phyloP scores from a whole-genome alignment of 2,329 filamentous ascomycete species.

The Colletotrichum musicola region DNA sequence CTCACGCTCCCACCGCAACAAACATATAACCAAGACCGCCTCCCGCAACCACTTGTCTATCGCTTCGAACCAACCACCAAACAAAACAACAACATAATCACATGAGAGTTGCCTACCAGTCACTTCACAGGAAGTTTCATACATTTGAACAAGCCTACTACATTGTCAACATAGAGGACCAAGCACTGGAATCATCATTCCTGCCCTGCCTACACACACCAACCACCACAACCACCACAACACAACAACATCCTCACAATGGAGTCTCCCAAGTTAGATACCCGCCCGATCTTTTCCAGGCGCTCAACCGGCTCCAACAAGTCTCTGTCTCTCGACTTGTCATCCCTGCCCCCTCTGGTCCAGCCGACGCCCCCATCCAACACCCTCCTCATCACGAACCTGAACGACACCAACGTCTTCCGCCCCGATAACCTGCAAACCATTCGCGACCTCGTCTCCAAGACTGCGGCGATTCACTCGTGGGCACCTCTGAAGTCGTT shows the following conservation, averaged over 20 bases:
- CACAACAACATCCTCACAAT: constrained; percentile 43
- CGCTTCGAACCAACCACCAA: constrained; percentile 20
- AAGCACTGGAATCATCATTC: neutral
- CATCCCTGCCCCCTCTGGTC: constrained; percentile 75
- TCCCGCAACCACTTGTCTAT: constrained; percentile 10
- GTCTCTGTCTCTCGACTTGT: constrained; percentile 79
- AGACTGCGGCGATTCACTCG: constrained; percentile 79
- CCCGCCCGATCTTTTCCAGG: constrained; percentile 49
- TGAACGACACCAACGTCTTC: constrained; percentile 80
- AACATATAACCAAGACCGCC: constrained; percentile 39
- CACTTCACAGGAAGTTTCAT: neutral
- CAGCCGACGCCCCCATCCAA: constrained; percentile 83
- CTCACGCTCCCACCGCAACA: constrained; percentile 2
- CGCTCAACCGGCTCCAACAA: constrained; percentile 59
- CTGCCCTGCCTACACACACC: neutral
- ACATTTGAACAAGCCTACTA: constrained; percentile 4
- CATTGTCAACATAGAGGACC: neutral
- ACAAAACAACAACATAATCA: constrained; percentile 23
- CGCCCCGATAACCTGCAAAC: constrained; percentile 78
- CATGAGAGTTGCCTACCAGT: neutral
- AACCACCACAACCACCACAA: constrained; percentile 26
- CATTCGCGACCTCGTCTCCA: constrained; percentile 78
- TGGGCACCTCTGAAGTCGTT: constrained; percentile 88
- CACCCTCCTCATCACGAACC: constrained; percentile 87
- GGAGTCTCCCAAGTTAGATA: constrained; percentile 48